These are phyloP conservation scores for Aureobasidium leucospermi DNA, from an alignment of 2,329 filamentous ascomycete species.

Conservation along the genomic window DNA sequence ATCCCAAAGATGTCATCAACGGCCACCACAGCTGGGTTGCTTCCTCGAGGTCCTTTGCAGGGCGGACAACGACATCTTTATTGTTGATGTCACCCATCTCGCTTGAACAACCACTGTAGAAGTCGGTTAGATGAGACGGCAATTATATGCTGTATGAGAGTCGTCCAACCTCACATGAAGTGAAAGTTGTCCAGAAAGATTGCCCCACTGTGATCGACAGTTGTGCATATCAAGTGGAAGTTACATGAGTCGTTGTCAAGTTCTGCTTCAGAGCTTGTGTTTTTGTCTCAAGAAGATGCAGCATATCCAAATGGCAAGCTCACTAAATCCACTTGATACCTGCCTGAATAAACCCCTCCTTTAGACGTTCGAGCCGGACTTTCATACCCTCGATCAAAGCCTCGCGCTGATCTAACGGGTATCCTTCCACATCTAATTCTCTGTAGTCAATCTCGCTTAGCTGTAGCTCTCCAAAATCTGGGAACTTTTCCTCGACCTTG, in stretches of 20 bases:
- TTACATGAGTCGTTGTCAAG: background rate
- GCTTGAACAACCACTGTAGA: no score
- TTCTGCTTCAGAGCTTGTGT: background rate
- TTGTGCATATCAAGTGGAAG: background rate
- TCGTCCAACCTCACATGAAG: background rate
- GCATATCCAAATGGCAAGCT: background rate
- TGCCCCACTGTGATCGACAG: background rate
- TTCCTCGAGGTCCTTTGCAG: background rate
- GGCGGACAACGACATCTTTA: background rate
- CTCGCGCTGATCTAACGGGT: background rate
- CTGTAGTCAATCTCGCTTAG: background rate
- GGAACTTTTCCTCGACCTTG: background rate
- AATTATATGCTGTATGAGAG: no score
- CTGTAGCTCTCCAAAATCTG: background rate
- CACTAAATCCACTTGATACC: background rate
- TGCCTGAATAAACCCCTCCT: background rate
- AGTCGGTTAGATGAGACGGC: no score
- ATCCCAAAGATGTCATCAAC: background rate
- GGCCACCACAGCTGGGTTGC: background rate
- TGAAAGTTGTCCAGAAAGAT: background rate
- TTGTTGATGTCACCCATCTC: no score
- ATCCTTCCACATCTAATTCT: background rate
- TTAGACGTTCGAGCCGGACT: background rate
- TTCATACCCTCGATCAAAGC: background rate
- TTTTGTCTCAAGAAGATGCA: no score